Evolutionary conservation across 2,329 filamentous ascomycete species (phyloP).

Genomic region (Trichoderma cornu-damae): DNA sequence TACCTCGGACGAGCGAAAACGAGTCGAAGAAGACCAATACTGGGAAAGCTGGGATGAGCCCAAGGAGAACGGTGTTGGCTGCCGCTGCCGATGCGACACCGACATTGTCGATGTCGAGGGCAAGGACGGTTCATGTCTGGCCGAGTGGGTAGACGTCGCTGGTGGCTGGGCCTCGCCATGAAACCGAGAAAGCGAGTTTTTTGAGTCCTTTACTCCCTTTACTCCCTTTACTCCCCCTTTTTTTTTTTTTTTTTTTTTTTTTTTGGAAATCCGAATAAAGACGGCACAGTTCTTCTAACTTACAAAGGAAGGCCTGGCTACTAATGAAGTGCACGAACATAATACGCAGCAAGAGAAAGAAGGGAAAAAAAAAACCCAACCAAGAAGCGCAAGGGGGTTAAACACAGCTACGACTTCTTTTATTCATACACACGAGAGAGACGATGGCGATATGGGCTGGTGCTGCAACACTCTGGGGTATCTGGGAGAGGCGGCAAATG

Average conservation of each 20-base stretch:
- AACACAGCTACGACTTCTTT: slow-evolving; percentile 5
- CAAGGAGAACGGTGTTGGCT: slow-evolving; percentile 95
- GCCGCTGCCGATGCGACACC: slow-evolving; percentile 92
- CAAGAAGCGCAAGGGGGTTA: neutral
- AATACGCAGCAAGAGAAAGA: slow-evolving; percentile 11
- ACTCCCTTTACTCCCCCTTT: too few relatives aligned
- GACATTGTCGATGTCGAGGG: slow-evolving; percentile 97
- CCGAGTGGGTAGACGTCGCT: slow-evolving; percentile 95
- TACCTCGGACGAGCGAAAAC: slow-evolving; percentile 73
- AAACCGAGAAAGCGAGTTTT: slow-evolving; percentile 20
- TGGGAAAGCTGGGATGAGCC: slow-evolving; percentile 83
- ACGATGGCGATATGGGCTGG: neutral
- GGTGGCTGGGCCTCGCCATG: slow-evolving; percentile 75
- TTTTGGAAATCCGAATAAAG: slow-evolving; percentile 13
- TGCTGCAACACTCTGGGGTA: neutral
- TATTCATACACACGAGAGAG: neutral
- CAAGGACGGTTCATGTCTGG: slow-evolving; percentile 90
- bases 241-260: neutral
- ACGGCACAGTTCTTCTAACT: neutral
- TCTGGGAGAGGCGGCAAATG: neutral
- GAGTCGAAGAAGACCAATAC: slow-evolving; percentile 89
- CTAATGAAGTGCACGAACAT: slow-evolving; percentile 19
- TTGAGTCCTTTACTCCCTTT: neutral
- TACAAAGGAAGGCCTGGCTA: slow-evolving; percentile 3
- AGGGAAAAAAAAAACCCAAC: too few relatives aligned